Evolutionary conservation across 2,329 filamentous ascomycete species (phyloP).

Genomic region (Capronia epimyces): DNA sequence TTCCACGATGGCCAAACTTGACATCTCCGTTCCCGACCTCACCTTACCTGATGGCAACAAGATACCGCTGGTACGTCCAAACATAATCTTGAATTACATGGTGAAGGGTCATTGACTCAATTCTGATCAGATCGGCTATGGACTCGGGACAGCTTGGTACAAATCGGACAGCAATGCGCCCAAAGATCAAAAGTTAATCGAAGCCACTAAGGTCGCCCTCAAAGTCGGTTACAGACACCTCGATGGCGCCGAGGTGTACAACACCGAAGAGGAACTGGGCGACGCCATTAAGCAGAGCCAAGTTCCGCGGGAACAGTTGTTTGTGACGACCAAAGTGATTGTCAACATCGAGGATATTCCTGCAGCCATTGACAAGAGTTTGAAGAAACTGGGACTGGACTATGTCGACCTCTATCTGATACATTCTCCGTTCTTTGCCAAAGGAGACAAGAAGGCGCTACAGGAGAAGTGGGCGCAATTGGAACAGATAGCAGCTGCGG

Average conservation of each 20-base stretch:
- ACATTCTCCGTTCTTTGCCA: conserved; percentile 55
- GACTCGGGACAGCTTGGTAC: conserved; percentile 60
- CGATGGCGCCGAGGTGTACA: conserved; percentile 57
- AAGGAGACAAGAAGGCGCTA: conserved; percentile 47
- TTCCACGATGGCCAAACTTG: conserved; percentile 27
- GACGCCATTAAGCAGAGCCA: conserved; percentile 45
- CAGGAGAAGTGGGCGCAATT: conserved; percentile 56
- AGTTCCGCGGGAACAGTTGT: conserved; percentile 44
- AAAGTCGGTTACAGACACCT: conserved; percentile 57
- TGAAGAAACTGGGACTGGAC: conserved; percentile 56
- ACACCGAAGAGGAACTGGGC: conserved; percentile 46
- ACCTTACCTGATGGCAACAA: conserved; percentile 28
- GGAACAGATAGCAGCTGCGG: conserved; percentile 53
- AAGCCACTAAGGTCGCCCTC: conserved; percentile 54
- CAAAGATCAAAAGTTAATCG: conserved; percentile 51
- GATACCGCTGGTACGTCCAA: conserved; percentile 26
- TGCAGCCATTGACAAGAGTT: conserved; percentile 49
- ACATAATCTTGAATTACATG: neutral
- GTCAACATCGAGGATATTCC: conserved; percentile 52
- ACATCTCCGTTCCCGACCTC: conserved; percentile 25
- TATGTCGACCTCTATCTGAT: conserved; percentile 63
- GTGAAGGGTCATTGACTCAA: conserved; percentile 1
- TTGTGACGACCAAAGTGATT: conserved; percentile 54
- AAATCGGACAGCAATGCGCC: conserved; percentile 45
- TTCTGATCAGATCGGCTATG: conserved; percentile 51